phyloP scores from a whole-genome alignment of 202 grass and related monocot genomes.

The Panicum virgatum region DNA sequence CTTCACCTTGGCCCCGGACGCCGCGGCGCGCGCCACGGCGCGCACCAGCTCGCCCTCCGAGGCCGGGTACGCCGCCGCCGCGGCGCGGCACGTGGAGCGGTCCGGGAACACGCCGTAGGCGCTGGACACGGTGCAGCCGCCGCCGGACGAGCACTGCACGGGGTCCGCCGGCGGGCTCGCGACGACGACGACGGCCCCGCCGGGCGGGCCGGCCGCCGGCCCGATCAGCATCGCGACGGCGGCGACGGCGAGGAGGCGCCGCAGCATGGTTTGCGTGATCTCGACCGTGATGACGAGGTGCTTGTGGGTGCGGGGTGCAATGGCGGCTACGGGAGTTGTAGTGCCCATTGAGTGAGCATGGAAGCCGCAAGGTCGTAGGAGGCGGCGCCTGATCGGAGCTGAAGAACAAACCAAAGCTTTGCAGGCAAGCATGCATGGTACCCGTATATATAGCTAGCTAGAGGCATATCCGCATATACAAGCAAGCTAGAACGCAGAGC shows the following conservation, averaged over 20 bases:
- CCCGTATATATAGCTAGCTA: background rate
- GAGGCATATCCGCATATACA: too few relatives aligned
- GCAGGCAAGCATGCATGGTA: too few relatives aligned
- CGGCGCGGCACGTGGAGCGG: conserved; percentile 54
- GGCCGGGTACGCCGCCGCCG: conserved; percentile 45
- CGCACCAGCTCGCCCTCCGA: conserved; percentile 63
- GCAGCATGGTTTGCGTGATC: background rate
- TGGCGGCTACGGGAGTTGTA: background rate
- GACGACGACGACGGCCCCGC: background rate
- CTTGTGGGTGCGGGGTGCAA: background rate
- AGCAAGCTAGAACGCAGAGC: too few relatives aligned
- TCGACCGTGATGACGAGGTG: background rate
- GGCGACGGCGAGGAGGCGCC: background rate
- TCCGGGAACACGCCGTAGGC: conserved; percentile 73
- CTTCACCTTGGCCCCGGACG: conserved; percentile 56
- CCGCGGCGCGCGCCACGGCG: conserved; percentile 46
- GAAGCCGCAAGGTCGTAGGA: background rate
- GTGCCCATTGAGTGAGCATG: background rate
- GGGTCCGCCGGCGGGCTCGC: conserved; percentile 48
- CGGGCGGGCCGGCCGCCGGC: background rate
- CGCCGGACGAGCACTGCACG: conserved; percentile 39
- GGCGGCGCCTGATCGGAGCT: too few relatives aligned
- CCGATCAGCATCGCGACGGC: background rate
- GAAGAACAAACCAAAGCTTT: too few relatives aligned
- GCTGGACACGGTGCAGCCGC: conserved; percentile 60